These are phyloP conservation scores for Basidioascus undulatus DNA, from an alignment of 768 basidiomycete genomes.

Conservation along the genomic window DNA sequence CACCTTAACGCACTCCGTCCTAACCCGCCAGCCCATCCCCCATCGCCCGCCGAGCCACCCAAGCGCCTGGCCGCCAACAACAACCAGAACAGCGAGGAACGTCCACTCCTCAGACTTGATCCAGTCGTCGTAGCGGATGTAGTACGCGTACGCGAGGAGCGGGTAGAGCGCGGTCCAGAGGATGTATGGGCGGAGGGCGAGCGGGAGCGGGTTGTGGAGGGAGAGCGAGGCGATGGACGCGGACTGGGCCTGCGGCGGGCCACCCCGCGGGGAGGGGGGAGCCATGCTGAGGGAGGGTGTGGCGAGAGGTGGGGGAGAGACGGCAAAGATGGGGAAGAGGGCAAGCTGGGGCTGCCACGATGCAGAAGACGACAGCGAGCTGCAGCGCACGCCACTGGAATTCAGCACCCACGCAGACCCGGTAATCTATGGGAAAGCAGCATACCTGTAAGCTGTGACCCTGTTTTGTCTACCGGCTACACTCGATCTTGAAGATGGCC, in stretches of 20 bases:
- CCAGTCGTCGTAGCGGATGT: constrained; percentile 71
- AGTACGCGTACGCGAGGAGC: constrained; percentile 49
- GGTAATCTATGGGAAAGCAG: no score
- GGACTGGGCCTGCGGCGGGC: constrained; percentile 5
- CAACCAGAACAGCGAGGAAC: constrained; percentile 64
- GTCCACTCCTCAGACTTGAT: constrained; percentile 81
- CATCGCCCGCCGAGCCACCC: no score
- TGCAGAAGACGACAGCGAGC: not conserved
- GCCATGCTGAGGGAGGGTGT: not conserved
- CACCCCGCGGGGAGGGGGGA: not conserved
- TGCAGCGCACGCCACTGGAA: not conserved
- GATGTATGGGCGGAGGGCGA: constrained; percentile 18
- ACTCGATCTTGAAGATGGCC: no score
- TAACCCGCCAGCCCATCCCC: no score
- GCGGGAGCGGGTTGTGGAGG: constrained; percentile 20
- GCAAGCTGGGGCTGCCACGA: not conserved
- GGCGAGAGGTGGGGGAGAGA: not conserved
- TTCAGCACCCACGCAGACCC: not conserved
- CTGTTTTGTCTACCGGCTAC: no score
- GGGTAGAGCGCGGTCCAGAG: constrained; percentile 21
- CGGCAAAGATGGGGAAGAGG: not conserved
- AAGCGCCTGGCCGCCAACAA: constrained; percentile 76
- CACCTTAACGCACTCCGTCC: no score
- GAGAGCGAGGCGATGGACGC: constrained; percentile 18
- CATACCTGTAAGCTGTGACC: no score